A percentile compares a stretch with the other conserved stretches of the same genome.
phyloP scores from a whole-genome alignment of 192 early-diverging fungal genomes.

The Backusella tarrabulga region DNA sequence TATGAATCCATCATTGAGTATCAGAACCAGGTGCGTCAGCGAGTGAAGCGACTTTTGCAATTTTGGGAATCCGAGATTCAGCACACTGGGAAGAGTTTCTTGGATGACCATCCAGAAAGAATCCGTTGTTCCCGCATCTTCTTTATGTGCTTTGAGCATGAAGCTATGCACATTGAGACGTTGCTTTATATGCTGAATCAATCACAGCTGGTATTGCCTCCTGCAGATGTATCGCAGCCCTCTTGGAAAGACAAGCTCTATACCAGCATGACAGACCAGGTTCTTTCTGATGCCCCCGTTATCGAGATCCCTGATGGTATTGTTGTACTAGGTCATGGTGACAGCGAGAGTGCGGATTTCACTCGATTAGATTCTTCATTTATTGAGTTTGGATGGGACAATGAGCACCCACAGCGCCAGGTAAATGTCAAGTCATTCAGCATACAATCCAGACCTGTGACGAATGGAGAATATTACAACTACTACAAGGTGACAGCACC shows the following conservation, averaged over 20 bases:
- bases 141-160: conserved; percentile 92
- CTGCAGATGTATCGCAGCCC: conserved; percentile 42
- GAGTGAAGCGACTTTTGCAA: conserved; percentile 48
- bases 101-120: conserved; percentile 27
- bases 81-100: not conserved
- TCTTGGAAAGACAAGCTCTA: conserved; percentile 1
- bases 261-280: not conserved
- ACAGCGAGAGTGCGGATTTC: conserved; percentile 52
- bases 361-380: conserved; percentile 12
- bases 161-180: conserved; percentile 93
- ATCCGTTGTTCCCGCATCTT: conserved; percentile 55
- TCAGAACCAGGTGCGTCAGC: conserved; percentile 57
- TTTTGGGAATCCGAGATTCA: conserved; percentile 20
- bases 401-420: conserved; percentile 63
- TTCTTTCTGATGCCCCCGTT: not conserved
- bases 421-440: conserved; percentile 44
- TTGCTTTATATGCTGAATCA: conserved; percentile 89
- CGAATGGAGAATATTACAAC: conserved; percentile 69
- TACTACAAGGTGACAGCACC: conserved; percentile 45
- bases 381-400: conserved; percentile 84
- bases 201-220: conserved; percentile 46
- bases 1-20: conserved; percentile 66
- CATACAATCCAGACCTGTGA: conserved; percentile 79
- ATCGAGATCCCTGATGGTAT: conserved; percentile 1
- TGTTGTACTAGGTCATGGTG: conserved; percentile 61